These are phyloP conservation scores for Drechmeria coniospora DNA, from an alignment of 2,329 filamentous ascomycete species.

Conservation along the genomic window DNA sequence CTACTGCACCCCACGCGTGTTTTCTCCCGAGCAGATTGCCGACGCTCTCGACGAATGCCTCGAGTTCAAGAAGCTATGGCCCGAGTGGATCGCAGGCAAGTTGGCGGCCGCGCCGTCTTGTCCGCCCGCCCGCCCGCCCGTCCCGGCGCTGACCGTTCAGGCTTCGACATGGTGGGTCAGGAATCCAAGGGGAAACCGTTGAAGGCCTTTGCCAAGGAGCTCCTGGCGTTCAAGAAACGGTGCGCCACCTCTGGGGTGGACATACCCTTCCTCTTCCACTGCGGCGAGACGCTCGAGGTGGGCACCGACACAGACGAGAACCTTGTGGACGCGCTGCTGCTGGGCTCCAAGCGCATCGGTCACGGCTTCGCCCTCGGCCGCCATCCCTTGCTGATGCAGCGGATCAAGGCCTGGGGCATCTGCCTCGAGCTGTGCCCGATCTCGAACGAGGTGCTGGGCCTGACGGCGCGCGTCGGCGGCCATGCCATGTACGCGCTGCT, in stretches of 20 bases:
- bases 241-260: conserved; percentile 33
- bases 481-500: conserved; percentile 54
- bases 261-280: conserved; percentile 63
- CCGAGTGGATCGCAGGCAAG: conserved; percentile 47
- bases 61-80: conserved; percentile 39
- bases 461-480: conserved; percentile 48
- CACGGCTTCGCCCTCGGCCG: conserved; percentile 57
- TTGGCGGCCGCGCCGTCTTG: not conserved
- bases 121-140: no score
- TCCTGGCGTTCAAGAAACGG: conserved; percentile 38
- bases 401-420: conserved; percentile 46
- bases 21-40: conserved; percentile 29
- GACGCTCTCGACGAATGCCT: conserved; percentile 45
- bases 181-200: conserved; percentile 46
- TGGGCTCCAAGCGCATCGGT: conserved; percentile 54
- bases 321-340: conserved; percentile 49
- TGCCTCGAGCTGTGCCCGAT: conserved; percentile 67
- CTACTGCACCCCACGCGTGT: conserved; percentile 53
- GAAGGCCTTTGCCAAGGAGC: conserved; percentile 35
- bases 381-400: conserved; percentile 49
- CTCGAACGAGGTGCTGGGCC: conserved; percentile 59
- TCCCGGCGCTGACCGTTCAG: conserved; percentile 22
- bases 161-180: conserved; percentile 57
- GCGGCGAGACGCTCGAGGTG: conserved; percentile 56
- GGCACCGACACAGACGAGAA: conserved; percentile 52